phyloP scores from a whole-genome alignment of 2,329 filamentous ascomycete species.

The Verticillium nonalfalfae region DNA sequence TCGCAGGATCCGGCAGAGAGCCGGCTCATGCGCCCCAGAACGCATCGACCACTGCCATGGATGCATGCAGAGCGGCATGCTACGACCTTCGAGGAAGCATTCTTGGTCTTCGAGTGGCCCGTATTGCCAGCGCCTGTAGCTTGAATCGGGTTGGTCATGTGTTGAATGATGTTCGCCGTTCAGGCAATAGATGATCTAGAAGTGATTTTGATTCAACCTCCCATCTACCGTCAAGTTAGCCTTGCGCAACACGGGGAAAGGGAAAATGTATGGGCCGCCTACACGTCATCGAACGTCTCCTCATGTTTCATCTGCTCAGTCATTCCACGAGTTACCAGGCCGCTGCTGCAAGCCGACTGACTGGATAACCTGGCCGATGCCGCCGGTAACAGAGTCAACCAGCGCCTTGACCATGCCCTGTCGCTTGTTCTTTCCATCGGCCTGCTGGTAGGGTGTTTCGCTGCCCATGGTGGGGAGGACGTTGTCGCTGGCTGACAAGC shows the following conservation, averaged over 20 bases:
- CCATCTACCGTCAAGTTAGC: neutral
- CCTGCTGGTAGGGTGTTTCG: slow-evolving; percentile 47
- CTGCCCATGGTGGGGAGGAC: slow-evolving; percentile 88
- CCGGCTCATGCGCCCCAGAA: too few species aligned
- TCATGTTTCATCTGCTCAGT: neutral
- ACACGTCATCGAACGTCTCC: neutral
- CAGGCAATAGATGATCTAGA: neutral
- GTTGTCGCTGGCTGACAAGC: slow-evolving; percentile 88
- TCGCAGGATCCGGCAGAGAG: too few species aligned
- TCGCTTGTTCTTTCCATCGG: slow-evolving; percentile 42
- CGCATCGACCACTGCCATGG: too few species aligned
- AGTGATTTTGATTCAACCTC: neutral
- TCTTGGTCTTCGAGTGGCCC: too few species aligned
- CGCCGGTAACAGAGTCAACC: slow-evolving; percentile 50
- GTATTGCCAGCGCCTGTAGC: too few species aligned
- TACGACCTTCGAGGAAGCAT: too few species aligned
- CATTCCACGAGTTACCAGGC: neutral
- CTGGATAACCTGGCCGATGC: slow-evolving; percentile 37
- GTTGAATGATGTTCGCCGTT: too few species aligned
- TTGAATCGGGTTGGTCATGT: too few species aligned
- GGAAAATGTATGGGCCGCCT: neutral
- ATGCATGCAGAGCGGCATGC: too few species aligned
- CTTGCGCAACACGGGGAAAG: neutral
- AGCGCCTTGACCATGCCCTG: slow-evolving; percentile 63
- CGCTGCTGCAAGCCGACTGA: slow-evolving; percentile 9